A percentile compares a stretch with the other conserved stretches of the same genome.
phyloP scores from a whole-genome alignment of 2,329 filamentous ascomycete species.

The Aspergillus fumigatiaffinis region DNA sequence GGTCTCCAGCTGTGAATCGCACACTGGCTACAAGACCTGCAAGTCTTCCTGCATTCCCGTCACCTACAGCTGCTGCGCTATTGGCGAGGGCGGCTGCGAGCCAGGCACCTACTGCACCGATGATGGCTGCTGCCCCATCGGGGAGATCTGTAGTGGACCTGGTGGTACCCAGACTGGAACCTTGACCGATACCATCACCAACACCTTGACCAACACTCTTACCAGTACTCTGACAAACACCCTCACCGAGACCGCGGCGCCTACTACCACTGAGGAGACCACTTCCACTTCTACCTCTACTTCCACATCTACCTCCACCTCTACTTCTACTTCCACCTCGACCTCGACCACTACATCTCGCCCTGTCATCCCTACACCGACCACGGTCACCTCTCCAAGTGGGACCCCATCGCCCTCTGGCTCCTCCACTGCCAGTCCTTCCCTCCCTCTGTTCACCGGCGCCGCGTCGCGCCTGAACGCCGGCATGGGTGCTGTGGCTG shows the following conservation, averaged over 20 bases:
- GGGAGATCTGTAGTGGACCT: slow-evolving; percentile 1
- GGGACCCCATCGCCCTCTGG: neutral
- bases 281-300: neutral
- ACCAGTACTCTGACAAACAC: neutral
- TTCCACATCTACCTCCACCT: neutral
- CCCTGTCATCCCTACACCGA: neutral
- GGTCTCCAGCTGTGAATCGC: neutral
- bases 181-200: slow-evolving; percentile 1
- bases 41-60: neutral
- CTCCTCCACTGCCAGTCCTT: neutral
- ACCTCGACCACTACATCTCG: neutral
- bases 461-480: slow-evolving; percentile 1
- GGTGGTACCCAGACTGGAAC: slow-evolving; percentile 2
- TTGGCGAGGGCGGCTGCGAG: neutral
- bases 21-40: neutral
- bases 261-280: neutral
- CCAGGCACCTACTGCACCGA: slow-evolving; percentile 1
- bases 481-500: slow-evolving; percentile 1
- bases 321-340: neutral
- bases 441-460: slow-evolving; percentile 1
- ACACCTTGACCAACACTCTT: neutral
- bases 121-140: slow-evolving; percentile 4
- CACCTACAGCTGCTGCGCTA: slow-evolving; percentile 3
- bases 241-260: neutral
- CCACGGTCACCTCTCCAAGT: neutral